A percentile compares a stretch with the other conserved stretches of the same genome.
These are phyloP conservation scores for Puccinia horiana DNA, from an alignment of 1,284 basidiomycete species.

Conservation along the genomic window DNA sequence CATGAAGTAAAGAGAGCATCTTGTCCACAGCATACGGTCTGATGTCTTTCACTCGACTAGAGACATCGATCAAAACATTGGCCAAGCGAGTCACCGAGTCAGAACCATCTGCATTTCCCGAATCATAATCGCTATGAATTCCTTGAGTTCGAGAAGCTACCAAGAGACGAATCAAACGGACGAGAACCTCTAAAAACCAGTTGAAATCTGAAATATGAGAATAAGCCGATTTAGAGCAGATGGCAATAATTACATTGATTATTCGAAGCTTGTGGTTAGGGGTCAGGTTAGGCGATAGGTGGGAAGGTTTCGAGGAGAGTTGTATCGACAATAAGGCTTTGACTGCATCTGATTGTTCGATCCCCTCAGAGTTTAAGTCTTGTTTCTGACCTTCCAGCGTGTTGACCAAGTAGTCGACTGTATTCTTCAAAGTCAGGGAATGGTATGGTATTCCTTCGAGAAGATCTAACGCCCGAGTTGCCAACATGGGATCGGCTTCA, in stretches of 20 bases:
- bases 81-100: slow-evolving; percentile 64
- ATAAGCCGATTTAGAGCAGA: slow-evolving; percentile 80
- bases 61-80: slow-evolving; percentile 82
- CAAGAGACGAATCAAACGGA: slow-evolving; percentile 78
- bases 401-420: not conserved
- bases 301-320: slow-evolving; percentile 1
- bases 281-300: slow-evolving; percentile 59
- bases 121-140: not conserved
- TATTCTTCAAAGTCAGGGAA: slow-evolving; percentile 19
- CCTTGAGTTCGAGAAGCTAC: slow-evolving; percentile 49
- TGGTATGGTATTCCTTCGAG: slow-evolving; percentile 80
- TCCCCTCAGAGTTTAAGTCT: slow-evolving; percentile 74
- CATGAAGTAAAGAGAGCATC: slow-evolving; percentile 75
- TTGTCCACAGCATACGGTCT: slow-evolving; percentile 76
- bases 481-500: slow-evolving; percentile 91
- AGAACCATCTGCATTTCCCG: slow-evolving; percentile 13
- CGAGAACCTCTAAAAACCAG: slow-evolving; percentile 91
- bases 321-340: slow-evolving; percentile 55
- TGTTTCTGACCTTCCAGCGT: not conserved
- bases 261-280: slow-evolving; percentile 73
- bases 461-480: slow-evolving; percentile 90
- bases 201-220: slow-evolving; percentile 87
- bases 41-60: slow-evolving; percentile 74
- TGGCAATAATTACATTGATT: slow-evolving; percentile 74
- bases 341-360: slow-evolving; percentile 72